A percentile compares a stretch with the other conserved stretches of the same genome.
Conservation (phyloP, 2,329 filamentous ascomycete genomes). For the Claviceps sp. region DNA sequence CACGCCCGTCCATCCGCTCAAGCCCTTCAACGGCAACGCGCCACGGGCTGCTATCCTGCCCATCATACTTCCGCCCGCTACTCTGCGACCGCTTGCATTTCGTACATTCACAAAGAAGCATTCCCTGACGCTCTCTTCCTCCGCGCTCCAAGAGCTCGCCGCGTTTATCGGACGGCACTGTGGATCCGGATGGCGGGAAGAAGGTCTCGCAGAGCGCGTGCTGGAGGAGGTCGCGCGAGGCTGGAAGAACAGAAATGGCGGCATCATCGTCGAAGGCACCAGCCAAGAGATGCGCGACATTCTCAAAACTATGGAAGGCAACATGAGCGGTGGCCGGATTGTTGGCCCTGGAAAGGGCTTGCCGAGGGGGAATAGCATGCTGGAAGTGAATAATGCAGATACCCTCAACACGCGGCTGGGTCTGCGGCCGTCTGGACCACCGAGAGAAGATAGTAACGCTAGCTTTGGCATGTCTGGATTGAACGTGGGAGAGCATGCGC, state of each 20-base stretch:
- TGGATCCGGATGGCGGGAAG: conserved; percentile 91
- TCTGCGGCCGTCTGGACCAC: conserved; percentile 29
- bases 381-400: conserved; percentile 43
- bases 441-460: conserved; percentile 47
- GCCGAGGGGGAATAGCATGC: conserved; percentile 43
- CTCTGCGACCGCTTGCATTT: conserved; percentile 80
- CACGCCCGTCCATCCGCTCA: conserved; percentile 70
- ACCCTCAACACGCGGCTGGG: conserved; percentile 42
- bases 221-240: conserved; percentile 80
- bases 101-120: conserved; percentile 96
- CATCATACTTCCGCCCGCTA: conserved; percentile 77
- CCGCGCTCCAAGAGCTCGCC: conserved; percentile 72
- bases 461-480: conserved; percentile 50
- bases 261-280: conserved; percentile 79
- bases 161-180: conserved; percentile 87
- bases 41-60: conserved; percentile 60
- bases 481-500: conserved; percentile 38
- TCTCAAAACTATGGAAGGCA: conserved; percentile 69
- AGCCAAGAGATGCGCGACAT: conserved; percentile 68
- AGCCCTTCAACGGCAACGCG: conserved; percentile 42
- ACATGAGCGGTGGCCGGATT: conserved; percentile 75
- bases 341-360: conserved; percentile 38
- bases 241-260: conserved; percentile 84
- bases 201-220: conserved; percentile 82
- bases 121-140: conserved; percentile 79